Conservation (phyloP, 768 basidiomycete species). For the Suillus sp. region DNA sequence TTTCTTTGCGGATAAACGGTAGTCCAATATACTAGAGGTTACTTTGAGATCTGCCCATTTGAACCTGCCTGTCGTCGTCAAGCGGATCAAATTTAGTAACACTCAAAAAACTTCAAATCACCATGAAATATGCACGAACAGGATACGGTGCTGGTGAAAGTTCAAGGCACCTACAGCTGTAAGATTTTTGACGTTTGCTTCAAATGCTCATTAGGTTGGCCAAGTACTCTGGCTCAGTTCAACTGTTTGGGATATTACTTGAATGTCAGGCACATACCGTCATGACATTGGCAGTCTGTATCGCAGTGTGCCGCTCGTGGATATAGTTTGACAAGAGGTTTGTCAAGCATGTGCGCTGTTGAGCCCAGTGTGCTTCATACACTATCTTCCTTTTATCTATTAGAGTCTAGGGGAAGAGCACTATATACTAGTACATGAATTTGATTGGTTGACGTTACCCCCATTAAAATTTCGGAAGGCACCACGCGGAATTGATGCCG, state of each 20-base stretch:
- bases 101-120: background rate
- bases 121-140: background rate
- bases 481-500: background rate
- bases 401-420: no score
- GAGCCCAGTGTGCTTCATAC: background rate
- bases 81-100: background rate
- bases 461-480: conserved; percentile 1
- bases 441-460: background rate
- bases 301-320: background rate
- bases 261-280: background rate
- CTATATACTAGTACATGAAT: background rate
- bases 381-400: background rate
- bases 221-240: background rate
- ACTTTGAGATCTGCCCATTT: background rate
- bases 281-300: background rate
- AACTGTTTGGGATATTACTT: background rate
- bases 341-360: background rate
- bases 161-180: background rate
- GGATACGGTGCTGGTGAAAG: background rate
- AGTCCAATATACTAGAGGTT: conserved; percentile 9
- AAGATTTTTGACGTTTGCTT: background rate
- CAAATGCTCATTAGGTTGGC: background rate
- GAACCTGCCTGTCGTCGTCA: background rate
- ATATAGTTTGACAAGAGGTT: background rate
- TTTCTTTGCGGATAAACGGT: conserved; percentile 86